phyloP scores from a whole-genome alignment of 306 rosid genomes.

The Senna siamea region DNA sequence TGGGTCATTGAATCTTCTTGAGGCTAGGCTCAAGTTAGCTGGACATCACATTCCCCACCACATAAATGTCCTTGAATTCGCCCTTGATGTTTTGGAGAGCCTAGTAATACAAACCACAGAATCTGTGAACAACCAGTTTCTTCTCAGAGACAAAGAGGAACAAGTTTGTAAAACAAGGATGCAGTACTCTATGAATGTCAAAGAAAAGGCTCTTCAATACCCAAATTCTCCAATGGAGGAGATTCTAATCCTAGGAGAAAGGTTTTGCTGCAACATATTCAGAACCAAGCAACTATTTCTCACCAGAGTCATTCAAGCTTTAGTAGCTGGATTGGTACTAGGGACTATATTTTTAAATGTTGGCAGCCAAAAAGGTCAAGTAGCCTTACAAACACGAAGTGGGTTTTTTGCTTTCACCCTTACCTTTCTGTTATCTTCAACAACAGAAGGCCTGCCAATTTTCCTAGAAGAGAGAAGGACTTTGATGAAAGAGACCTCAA shows the following conservation, averaged over 20 bases:
- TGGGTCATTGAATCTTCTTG: constrained; percentile 75
- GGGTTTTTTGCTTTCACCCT: constrained; percentile 82
- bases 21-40: constrained; percentile 64
- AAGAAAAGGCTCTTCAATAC: constrained; percentile 53
- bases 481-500: constrained; percentile 72
- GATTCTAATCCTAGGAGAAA: constrained; percentile 72
- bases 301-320: constrained; percentile 67
- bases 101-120: constrained; percentile 64
- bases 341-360: constrained; percentile 73
- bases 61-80: constrained; percentile 84
- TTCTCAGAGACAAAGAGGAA: constrained; percentile 38
- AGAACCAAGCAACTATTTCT: constrained; percentile 83
- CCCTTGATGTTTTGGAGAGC: constrained; percentile 76
- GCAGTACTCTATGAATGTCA: constrained; percentile 34
- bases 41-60: constrained; percentile 70
- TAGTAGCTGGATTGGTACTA: constrained; percentile 64
- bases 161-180: constrained; percentile 38
- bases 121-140: constrained; percentile 45
- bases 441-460: constrained; percentile 78
- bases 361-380: constrained; percentile 46
- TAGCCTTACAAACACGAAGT: constrained; percentile 53
- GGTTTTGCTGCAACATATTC: constrained; percentile 84
- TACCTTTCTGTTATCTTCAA: constrained; percentile 72
- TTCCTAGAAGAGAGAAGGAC: constrained; percentile 78
- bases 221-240: constrained; percentile 61